phyloP scores from a whole-genome alignment of 805 yeast genomes.

The Dipodascopsis uninucleata region DNA sequence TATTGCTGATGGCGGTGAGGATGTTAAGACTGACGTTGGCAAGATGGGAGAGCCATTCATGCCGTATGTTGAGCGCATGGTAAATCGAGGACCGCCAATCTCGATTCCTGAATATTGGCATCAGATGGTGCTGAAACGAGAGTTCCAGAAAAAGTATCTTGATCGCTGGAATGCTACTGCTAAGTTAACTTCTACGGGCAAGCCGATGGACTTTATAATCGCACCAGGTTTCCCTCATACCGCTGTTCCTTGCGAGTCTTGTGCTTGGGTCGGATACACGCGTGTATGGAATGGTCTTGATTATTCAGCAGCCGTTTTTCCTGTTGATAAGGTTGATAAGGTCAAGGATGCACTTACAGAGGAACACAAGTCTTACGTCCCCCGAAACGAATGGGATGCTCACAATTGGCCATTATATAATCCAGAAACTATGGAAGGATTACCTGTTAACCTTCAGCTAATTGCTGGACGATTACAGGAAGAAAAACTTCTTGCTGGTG shows the following conservation, averaged over 20 bases:
- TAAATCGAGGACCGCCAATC: slow-evolving; percentile 34
- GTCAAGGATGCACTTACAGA: slow-evolving; percentile 21
- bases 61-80: slow-evolving; percentile 42
- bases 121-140: slow-evolving; percentile 30
- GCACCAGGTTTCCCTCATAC: slow-evolving; percentile 49
- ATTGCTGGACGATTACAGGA: slow-evolving; percentile 28
- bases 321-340: slow-evolving; percentile 28
- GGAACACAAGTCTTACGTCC: slow-evolving; percentile 24
- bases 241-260: slow-evolving; percentile 37
- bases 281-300: slow-evolving; percentile 33
- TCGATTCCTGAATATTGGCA: slow-evolving; percentile 40
- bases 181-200: slow-evolving; percentile 38
- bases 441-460: slow-evolving; percentile 30
- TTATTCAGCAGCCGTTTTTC: slow-evolving; percentile 30
- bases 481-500: slow-evolving; percentile 29
- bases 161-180: slow-evolving; percentile 45
- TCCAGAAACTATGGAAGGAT: slow-evolving; percentile 29
- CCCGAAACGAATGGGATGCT: slow-evolving; percentile 27
- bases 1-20: slow-evolving; percentile 46
- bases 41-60: slow-evolving; percentile 45
- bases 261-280: slow-evolving; percentile 30
- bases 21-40: slow-evolving; percentile 33
- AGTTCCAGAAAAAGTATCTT: slow-evolving; percentile 41
- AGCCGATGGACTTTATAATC: slow-evolving; percentile 48
- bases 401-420: slow-evolving; percentile 27